These are phyloP conservation scores for Senecio squalidus DNA, from an alignment of 140 eudicot genomes.

Conservation along the genomic window DNA sequence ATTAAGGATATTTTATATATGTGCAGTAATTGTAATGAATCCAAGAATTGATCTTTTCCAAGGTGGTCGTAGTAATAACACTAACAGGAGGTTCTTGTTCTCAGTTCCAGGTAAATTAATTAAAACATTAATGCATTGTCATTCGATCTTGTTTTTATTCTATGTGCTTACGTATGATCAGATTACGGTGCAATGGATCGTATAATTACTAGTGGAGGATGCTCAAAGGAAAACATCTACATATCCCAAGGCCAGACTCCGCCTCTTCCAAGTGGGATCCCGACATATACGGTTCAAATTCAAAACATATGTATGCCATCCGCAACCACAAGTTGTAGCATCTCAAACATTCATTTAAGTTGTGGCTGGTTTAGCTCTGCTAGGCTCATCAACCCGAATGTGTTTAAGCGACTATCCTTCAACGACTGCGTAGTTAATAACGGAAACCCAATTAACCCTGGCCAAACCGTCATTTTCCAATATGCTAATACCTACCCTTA, in stretches of 20 bases:
- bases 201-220: slow-evolving; percentile 14
- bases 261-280: slow-evolving; percentile 66
- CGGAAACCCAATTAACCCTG: slow-evolving; percentile 50
- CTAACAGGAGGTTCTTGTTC: slow-evolving; percentile 21
- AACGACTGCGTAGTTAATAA: slow-evolving; percentile 79
- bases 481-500: slow-evolving; percentile 64
- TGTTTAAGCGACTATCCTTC: slow-evolving; percentile 45
- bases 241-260: slow-evolving; percentile 49
- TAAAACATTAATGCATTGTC: not conserved
- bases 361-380: slow-evolving; percentile 97
- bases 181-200: slow-evolving; percentile 16
- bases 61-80: slow-evolving; percentile 7
- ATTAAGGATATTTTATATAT: too few relatives aligned
- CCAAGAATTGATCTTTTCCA: slow-evolving; percentile 26
- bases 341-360: slow-evolving; percentile 56
- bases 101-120: slow-evolving; percentile 9
- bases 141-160: too few relatives aligned
- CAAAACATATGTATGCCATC: slow-evolving; percentile 42
- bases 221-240: slow-evolving; percentile 47
- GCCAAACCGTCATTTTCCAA: slow-evolving; percentile 45
- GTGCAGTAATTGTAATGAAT: slow-evolving; percentile 2
- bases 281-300: slow-evolving; percentile 62
- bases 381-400: slow-evolving; percentile 45
- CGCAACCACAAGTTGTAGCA: slow-evolving; percentile 36
- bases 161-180: slow-evolving; percentile 4